phyloP scores from a whole-genome alignment of 192 early-diverging fungal species.

The Neocallimastix lanati region DNA sequence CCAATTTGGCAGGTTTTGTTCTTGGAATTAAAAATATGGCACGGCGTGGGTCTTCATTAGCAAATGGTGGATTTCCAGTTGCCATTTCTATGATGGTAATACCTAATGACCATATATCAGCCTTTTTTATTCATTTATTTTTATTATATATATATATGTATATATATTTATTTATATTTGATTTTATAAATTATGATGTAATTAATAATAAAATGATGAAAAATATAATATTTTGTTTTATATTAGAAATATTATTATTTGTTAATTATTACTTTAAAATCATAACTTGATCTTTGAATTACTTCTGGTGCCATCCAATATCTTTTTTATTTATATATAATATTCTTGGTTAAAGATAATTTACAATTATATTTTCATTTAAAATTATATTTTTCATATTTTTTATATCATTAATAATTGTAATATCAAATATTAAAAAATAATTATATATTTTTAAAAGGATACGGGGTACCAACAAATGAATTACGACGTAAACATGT shows the following conservation, averaged over 20 bases:
- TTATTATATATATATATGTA: too few relatives aligned
- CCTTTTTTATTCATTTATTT: constrained; percentile 24
- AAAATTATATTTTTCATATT: too few relatives aligned
- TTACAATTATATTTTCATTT: too few relatives aligned
- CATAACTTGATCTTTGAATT: constrained; percentile 43
- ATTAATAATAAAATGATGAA: too few relatives aligned
- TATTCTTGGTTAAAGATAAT: too few relatives aligned
- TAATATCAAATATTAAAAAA: too few relatives aligned
- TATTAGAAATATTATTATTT: neutral
- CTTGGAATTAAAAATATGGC: constrained; percentile 77
- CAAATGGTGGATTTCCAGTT: constrained; percentile 83
- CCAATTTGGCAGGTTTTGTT: constrained; percentile 55
- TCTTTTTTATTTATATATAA: constrained; percentile 2
- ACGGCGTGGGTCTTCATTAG: constrained; percentile 73
- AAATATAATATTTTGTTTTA: too few relatives aligned
- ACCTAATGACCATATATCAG: constrained; percentile 98
- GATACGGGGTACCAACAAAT: constrained; percentile 79
- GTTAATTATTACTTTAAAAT: constrained; percentile 50
- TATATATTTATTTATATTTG: too few relatives aligned
- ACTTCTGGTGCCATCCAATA: constrained; percentile 81
- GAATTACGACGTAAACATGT: constrained; percentile 44
- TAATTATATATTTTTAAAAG: neutral
- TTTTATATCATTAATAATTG: too few relatives aligned
- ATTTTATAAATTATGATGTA: too few relatives aligned
- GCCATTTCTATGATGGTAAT: constrained; percentile 96